phyloP scores from a whole-genome alignment of 2,329 filamentous ascomycete genomes.

The Alternaria novae-zelandiae region DNA sequence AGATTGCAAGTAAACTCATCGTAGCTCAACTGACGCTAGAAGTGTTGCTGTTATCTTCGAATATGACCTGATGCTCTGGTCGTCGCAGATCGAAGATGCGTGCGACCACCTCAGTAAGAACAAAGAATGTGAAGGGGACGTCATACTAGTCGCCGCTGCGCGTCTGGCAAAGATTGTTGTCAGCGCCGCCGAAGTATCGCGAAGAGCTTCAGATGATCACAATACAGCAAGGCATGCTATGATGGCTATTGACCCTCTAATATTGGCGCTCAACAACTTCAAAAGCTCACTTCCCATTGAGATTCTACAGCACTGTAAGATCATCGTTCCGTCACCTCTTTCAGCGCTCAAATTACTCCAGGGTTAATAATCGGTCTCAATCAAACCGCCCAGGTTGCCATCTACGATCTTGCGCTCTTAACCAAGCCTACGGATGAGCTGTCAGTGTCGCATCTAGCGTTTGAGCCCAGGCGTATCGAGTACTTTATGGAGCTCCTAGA shows the following conservation, averaged over 20 bases:
- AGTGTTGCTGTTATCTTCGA: constrained; percentile 25
- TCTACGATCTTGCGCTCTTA: constrained; percentile 24
- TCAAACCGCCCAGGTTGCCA: constrained; percentile 16
- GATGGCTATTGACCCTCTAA: constrained; percentile 21
- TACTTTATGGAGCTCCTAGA: constrained; percentile 19
- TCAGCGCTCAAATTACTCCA: not conserved
- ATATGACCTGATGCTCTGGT: constrained; percentile 63
- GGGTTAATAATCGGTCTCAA: constrained; percentile 18
- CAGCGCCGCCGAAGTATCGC: constrained; percentile 24
- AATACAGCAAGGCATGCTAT: constrained; percentile 10
- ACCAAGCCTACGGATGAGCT: not conserved
- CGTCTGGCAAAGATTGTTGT: constrained; percentile 40
- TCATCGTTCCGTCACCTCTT: not conserved
- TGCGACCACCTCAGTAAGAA: constrained; percentile 55
- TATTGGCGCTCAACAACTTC: constrained; percentile 14
- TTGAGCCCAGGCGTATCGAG: constrained; percentile 18
- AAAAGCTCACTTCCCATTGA: constrained; percentile 9
- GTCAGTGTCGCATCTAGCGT: not conserved
- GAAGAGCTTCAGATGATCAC: constrained; percentile 26
- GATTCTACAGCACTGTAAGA: constrained; percentile 21
- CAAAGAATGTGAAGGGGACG: constrained; percentile 59
- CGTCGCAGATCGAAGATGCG: constrained; percentile 64
- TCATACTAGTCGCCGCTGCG: constrained; percentile 54
- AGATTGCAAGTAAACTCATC: not conserved
- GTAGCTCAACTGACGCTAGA: constrained; percentile 5